phyloP scores from a whole-genome alignment of 2,329 filamentous ascomycete species.

The Chrysosporium queenslandicum region DNA sequence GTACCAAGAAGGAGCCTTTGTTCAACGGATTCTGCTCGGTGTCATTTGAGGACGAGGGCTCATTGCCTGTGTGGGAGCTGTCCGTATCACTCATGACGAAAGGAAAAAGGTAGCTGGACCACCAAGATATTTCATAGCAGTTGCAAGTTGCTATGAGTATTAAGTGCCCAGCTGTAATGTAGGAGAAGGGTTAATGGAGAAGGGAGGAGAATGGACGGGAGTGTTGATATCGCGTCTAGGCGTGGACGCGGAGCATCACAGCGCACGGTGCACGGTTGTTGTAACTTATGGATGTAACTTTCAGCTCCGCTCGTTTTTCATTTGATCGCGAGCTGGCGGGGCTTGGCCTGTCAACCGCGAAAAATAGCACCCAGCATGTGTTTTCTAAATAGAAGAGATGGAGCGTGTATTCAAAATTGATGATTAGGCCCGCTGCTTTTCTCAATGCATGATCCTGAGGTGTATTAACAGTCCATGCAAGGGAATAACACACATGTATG shows the following conservation, averaged over 20 bases:
- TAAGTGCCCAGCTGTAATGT: neutral
- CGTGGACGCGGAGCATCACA: conserved; percentile 10
- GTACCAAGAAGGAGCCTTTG: conserved; percentile 49
- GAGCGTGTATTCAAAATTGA: too few species aligned
- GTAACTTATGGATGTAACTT: neutral
- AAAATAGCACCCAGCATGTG: neutral
- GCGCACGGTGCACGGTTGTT: conserved; percentile 2
- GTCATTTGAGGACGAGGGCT: conserved; percentile 20
- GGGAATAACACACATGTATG: neutral
- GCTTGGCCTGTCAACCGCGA: neutral
- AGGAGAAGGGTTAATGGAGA: neutral
- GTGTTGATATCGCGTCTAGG: conserved; percentile 7
- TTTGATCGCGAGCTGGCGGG: neutral
- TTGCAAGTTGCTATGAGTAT: neutral
- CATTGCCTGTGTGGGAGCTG: conserved; percentile 1
- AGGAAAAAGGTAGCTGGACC: neutral
- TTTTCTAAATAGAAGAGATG: too few species aligned
- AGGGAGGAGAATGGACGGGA: neutral
- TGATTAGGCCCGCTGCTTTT: too few species aligned
- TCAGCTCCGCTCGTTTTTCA: conserved; percentile 1
- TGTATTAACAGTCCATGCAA: neutral
- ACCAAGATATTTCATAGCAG: conserved; percentile 8
- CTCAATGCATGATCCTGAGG: neutral
- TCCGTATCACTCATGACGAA: conserved; percentile 10
- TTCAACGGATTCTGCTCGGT: conserved; percentile 27